Evolutionary conservation across 2,329 filamentous ascomycete genomes (phyloP).

Genomic region (Colletotrichum trifolii): DNA sequence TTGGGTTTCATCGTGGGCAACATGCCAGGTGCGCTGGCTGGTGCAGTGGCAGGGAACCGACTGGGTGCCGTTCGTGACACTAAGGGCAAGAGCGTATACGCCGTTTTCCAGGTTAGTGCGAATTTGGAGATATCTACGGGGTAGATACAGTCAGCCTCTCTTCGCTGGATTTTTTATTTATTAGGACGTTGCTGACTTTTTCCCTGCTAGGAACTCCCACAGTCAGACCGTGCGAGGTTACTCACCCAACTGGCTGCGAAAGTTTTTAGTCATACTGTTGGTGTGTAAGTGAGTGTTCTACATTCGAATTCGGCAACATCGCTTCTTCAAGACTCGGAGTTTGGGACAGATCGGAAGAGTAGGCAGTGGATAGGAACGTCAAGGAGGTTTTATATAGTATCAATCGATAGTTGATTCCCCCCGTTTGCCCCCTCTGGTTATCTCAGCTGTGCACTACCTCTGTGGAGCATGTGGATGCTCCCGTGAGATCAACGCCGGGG

Average conservation of each 20-base stretch:
- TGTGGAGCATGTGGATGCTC: too few species aligned
- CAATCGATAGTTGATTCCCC: constrained; percentile 23
- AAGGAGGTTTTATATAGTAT: constrained; percentile 10
- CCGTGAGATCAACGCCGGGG: too few species aligned
- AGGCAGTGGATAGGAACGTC: constrained; percentile 3
- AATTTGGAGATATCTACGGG: constrained; percentile 31
- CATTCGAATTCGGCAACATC: constrained; percentile 3
- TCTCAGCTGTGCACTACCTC: background rate
- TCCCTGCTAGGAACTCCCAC: constrained; percentile 75
- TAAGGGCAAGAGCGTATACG: constrained; percentile 94
- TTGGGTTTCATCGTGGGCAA: constrained; percentile 97
- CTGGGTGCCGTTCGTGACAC: constrained; percentile 91
- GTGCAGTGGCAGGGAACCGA: constrained; percentile 90
- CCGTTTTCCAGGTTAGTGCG: constrained; percentile 75
- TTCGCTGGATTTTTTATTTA: background rate
- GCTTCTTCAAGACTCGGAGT: constrained; percentile 27
- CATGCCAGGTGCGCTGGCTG: constrained; percentile 87
- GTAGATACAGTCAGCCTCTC: constrained; percentile 27
- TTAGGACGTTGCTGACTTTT: constrained; percentile 6
- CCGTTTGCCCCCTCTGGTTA: background rate
- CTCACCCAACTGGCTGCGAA: constrained; percentile 86
- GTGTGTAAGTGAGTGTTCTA: constrained; percentile 50
- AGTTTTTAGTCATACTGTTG: constrained; percentile 84
- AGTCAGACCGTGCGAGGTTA: constrained; percentile 82
- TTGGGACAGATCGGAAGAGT: constrained; percentile 16